Percentiles rank a stretch among this genome's conserved stretches.
phyloP scores from a whole-genome alignment of 2,329 filamentous ascomycete genomes.

The Trichoderma koningiopsis region DNA sequence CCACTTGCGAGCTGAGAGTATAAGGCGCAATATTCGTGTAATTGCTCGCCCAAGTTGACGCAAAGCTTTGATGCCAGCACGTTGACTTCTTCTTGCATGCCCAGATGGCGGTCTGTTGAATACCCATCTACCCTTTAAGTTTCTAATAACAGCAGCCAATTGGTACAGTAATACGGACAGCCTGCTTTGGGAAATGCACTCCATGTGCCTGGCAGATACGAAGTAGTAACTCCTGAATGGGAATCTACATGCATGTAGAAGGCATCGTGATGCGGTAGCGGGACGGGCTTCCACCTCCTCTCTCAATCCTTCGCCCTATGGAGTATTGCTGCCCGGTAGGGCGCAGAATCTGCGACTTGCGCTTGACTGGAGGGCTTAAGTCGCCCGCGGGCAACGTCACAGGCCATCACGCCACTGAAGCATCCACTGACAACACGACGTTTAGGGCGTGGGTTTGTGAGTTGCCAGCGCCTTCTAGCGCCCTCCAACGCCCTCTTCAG shows the following conservation, averaged over 20 bases:
- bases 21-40: not conserved
- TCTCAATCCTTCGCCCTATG: not conserved
- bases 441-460: constrained; percentile 17
- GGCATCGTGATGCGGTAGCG: not conserved
- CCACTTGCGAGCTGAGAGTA: not conserved
- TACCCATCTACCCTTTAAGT: not conserved
- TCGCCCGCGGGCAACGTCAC: constrained; percentile 6
- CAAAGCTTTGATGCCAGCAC: not conserved
- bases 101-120: not conserved
- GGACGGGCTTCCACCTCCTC: not conserved
- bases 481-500: not conserved
- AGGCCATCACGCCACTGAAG: constrained; percentile 26
- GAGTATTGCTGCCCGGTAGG: not conserved
- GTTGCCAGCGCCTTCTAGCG: constrained; percentile 10
- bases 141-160: not conserved
- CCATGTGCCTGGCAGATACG: not conserved
- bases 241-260: not conserved
- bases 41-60: not conserved
- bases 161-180: not conserved
- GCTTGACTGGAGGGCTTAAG: not conserved
- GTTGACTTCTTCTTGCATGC: not conserved
- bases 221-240: not conserved
- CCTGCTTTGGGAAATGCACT: not conserved
- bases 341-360: not conserved
- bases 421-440: constrained; percentile 23